Base-by-base conservation (phyloP, 2,329 filamentous ascomycete genomes). In the Monosporascus ibericus region DNA sequence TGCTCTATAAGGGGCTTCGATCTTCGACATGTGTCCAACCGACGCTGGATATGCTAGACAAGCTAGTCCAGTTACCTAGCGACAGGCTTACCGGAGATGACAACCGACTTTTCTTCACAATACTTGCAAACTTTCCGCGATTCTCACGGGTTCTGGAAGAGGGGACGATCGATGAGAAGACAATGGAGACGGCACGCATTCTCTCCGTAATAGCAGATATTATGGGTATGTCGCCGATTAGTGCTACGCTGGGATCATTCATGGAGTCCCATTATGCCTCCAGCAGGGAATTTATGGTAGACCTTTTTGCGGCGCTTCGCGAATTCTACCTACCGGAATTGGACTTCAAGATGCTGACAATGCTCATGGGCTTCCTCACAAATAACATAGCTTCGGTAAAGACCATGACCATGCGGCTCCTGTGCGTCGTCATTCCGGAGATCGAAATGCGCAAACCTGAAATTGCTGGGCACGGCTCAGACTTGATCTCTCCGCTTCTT, bases 391-490 rank as follows among this genome's bases (percentile, higher is more conserved):
- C 88, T 3, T 96, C 91, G 89, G 88, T 97, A 69, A 95, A 95
- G 67, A 77, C 92, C 44, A 92, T 94, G 73, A 91, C 89, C 0
- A 95, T 99, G 88, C 86, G 90, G 55, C 85, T 97, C 14, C 80
- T 99, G 0, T 88, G 88, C 63, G 80, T 88, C 20, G 75, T 96
- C 54, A 88, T 99, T 47, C 90, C 91, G 0, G 87, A 92, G 50
- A 88, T 96, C 34, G 92, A 99, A 65, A 95, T 97, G 88, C 86
- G 87, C 51, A 92, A 92, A 62, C 84, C 88, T 0, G 92, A 96
- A 58, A 89, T 99, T 57, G 88, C 91, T 5, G 86, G 85, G 7
- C 91, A 97, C 68, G 92, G 94, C 0, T 92, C 92, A 1, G 95
- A 99, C 70, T 79, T 99, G 47, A 95, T 99, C 52, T 96, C 94